Base-by-base conservation (phyloP, 495 filamentous ascomycete species). In the Astrothelium macrocarpum region DNA sequence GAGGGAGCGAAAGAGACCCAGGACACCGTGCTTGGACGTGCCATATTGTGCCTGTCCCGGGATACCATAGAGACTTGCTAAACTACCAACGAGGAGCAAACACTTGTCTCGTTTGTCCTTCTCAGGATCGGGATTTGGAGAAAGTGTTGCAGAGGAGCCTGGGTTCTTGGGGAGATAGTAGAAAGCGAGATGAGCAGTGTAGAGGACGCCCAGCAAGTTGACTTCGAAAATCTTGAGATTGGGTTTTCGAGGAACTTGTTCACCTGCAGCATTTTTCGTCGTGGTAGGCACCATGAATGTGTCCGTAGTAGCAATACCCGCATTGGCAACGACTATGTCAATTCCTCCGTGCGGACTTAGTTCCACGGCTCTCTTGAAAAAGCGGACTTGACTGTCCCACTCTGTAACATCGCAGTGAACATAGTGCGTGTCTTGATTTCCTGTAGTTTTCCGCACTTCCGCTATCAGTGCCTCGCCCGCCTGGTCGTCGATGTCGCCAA, bases 261-360 rank as follows among this genome's bases (percentile, higher is more conserved):
- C 69, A 64, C 78, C 77, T 32, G 78, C 62, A 12, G 69, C 65
- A 5, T 59, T 58, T 25, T 56, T 56, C 29, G 26, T n/a, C 2
- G 49, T 56, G 9, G 23, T 28, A 0, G 79, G 78, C 28, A 66
- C 32, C 61, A 79, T 75, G 28, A 83, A 74, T 25, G 63, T 56
- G 31, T 73, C 74, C 11, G 72, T 65, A 0, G 68, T 65, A 2
- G 81, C 78, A 59, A 89, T 82, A 32, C 87, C 88, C 3, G 88
- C 87, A 69, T 86, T 88, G 58, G 85, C 84, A 61, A 89, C 80
- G 0, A 90, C 82, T 31, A 78, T 78, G 70, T 89, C 82, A 63
- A 90, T 77, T 1, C 74, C 69, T 10, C 80, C 78, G 39, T 81
- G 74, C 0, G 84, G 84, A 39, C 82, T 85, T 23, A 75, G 71